Percentiles rank a stretch among this genome's conserved stretches.
Conservation (phyloP, 2,329 filamentous ascomycete species). For the Ophiosphaerella herpotricha region DNA sequence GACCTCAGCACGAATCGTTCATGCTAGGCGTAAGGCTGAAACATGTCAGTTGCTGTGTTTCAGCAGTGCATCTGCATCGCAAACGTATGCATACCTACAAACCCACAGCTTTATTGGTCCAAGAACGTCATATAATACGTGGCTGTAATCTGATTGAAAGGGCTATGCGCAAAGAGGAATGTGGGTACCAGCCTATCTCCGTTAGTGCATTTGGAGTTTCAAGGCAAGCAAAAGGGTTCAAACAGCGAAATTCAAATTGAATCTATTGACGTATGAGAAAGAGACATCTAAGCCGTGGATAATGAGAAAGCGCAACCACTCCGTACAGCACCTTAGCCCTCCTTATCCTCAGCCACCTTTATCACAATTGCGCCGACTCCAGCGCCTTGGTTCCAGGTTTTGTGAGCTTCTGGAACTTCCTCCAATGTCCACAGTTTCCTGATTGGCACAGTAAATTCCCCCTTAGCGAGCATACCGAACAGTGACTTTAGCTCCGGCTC, state of each 20-base stretch:
- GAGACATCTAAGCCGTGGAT: too few species aligned
- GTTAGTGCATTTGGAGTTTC: too few species aligned
- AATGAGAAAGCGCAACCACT: too few species aligned
- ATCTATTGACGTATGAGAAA: too few species aligned
- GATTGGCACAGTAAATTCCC: constrained; percentile 32
- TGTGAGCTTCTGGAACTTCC: constrained; percentile 34
- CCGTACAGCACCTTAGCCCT: not conserved
- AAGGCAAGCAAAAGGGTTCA: too few species aligned
- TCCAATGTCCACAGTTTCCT: constrained; percentile 33
- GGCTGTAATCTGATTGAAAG: too few species aligned
- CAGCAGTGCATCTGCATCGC: not conserved
- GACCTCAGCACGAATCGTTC: too few species aligned
- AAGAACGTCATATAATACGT: not conserved
- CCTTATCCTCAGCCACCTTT: constrained; percentile 13
- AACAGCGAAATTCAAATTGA: too few species aligned
- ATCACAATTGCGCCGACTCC: constrained; percentile 36
- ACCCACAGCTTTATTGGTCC: not conserved
- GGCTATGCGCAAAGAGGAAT: too few species aligned
- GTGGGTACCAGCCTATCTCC: too few species aligned
- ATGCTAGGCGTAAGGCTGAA: constrained; percentile 2
- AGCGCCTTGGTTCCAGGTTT: constrained; percentile 25
- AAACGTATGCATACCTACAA: not conserved
- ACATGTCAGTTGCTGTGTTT: not conserved
- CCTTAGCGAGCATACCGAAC: constrained; percentile 20
- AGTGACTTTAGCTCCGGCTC: constrained; percentile 28